A percentile compares a stretch with the other conserved stretches of the same genome.
phyloP scores from a whole-genome alignment of 208 protist species.

The Trichomonas vaginalis region DNA sequence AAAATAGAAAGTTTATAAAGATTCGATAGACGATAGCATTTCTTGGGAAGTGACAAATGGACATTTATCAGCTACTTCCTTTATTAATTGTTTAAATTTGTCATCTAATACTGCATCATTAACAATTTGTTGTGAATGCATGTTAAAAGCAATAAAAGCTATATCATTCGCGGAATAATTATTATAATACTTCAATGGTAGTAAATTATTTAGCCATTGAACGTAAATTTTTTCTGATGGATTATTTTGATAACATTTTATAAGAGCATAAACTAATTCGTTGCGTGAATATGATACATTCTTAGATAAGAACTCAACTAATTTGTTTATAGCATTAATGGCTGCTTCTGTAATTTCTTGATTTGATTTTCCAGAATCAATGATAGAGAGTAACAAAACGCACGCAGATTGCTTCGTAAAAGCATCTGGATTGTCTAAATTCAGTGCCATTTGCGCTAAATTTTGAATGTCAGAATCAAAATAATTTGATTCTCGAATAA shows the following conservation, averaged over 20 bases:
- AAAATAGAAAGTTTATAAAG: no score
- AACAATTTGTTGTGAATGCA: not conserved
- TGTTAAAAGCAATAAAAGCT: not conserved
- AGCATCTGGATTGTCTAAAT: not conserved
- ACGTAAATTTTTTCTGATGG: not conserved
- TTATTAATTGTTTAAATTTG: not conserved
- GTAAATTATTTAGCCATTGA: not conserved
- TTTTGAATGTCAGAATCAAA: not conserved
- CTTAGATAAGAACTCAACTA: not conserved
- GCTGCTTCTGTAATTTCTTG: not conserved
- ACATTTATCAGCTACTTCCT: no score
- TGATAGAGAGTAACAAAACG: not conserved
- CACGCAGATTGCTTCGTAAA: not conserved
- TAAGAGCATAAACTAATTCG: not conserved
- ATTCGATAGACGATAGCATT: no score
- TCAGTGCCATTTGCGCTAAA: not conserved
- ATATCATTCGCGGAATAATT: not conserved
- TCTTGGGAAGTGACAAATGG: no score
- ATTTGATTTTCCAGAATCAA: not conserved
- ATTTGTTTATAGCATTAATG: not conserved
- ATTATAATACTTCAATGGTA: not conserved
- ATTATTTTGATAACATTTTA: not conserved
- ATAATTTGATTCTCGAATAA: not conserved
- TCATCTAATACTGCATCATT: not conserved
- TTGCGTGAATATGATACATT: not conserved